Conservation (phyloP, 495 filamentous ascomycete genomes). For the Aspergillus funiculosus region DNA sequence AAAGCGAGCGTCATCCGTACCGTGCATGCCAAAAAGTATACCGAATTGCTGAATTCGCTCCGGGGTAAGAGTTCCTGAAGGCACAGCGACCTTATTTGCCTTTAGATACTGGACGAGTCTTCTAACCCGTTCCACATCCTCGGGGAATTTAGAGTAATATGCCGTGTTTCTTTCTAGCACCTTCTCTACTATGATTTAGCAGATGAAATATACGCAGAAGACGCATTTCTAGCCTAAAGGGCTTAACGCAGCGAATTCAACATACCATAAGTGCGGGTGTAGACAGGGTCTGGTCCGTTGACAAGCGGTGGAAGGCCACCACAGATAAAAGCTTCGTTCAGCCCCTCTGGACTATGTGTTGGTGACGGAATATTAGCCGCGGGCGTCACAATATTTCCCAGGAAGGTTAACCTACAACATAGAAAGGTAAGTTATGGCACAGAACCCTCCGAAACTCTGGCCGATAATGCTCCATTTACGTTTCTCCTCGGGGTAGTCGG, state of each 20-base stretch:
- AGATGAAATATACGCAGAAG: too few relatives aligned
- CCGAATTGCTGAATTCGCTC: constrained; percentile 70
- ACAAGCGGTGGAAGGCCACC: constrained; percentile 78
- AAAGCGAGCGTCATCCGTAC: constrained; percentile 43
- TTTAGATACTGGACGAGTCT: constrained; percentile 57
- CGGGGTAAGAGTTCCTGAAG: constrained; percentile 62
- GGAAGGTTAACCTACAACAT: constrained; percentile 61
- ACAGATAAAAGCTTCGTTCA: constrained; percentile 75
- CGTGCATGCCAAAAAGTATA: constrained; percentile 68
- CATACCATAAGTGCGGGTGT: constrained; percentile 58
- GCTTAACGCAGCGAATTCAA: not conserved
- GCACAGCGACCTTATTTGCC: constrained; percentile 52
- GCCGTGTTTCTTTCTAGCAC: constrained; percentile 59
- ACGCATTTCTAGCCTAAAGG: not conserved
- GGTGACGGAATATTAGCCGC: constrained; percentile 5
- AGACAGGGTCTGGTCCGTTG: constrained; percentile 66
- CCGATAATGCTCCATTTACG: constrained; percentile 81
- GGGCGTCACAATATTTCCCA: too few relatives aligned
- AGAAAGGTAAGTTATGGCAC: constrained; percentile 72
- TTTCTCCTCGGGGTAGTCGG: constrained; percentile 61
- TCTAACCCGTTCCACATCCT: constrained; percentile 69
- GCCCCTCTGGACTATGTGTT: constrained; percentile 55
- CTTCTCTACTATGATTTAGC: constrained; percentile 39
- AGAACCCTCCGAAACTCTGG: constrained; percentile 91
- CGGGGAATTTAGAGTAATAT: constrained; percentile 82